Evolutionary conservation across 805 yeast species (phyloP).

Genomic region (Yarrowia sp.): DNA sequence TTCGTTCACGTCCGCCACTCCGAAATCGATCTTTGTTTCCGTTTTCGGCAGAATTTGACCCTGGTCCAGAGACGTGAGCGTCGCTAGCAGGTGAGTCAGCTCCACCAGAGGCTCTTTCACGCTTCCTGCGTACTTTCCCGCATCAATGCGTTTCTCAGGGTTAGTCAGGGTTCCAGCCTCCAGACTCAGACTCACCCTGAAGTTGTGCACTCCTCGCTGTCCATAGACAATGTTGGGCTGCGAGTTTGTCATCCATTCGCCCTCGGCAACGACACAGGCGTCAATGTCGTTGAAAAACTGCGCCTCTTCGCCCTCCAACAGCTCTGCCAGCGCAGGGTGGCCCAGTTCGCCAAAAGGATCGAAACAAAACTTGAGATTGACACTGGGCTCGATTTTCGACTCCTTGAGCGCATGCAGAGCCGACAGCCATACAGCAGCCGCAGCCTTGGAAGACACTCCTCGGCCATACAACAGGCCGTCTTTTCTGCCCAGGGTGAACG

Average conservation of each 20-base stretch:
- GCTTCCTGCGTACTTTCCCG: neutral
- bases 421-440: neutral
- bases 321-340: neutral
- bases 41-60: neutral
- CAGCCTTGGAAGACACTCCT: neutral
- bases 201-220: slow-evolving; percentile 4
- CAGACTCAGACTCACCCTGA: neutral
- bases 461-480: neutral
- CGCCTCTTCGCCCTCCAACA: neutral
- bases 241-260: neutral
- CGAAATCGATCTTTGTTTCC: too few species aligned
- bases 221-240: neutral
- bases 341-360: slow-evolving; percentile 15
- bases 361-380: neutral
- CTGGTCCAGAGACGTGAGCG: neutral
- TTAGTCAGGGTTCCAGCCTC: slow-evolving; percentile 3
- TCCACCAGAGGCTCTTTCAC: neutral
- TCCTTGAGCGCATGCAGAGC: neutral
- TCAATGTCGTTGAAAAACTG: neutral
- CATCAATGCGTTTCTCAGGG: neutral
- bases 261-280: neutral
- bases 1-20: neutral
- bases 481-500: neutral
- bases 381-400: neutral
- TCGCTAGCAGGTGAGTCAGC: neutral